Base-by-base conservation (phyloP, 2,329 filamentous ascomycete genomes). In the Pseudogymnoascus verrucosus region DNA sequence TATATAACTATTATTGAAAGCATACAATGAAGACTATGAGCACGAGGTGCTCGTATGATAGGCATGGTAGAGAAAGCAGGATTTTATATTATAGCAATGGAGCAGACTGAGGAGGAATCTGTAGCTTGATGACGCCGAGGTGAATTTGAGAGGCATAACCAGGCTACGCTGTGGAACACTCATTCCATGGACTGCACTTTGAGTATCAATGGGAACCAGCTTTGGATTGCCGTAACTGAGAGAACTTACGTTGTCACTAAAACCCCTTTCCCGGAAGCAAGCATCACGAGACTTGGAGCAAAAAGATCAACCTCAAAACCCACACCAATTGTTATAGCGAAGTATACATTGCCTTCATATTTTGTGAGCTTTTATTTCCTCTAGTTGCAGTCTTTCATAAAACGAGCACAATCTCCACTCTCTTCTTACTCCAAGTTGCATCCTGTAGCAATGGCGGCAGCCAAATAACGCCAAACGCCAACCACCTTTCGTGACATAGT, bases 401-500 rank as follows among this genome's bases (percentile, higher is more conserved):
- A 44, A 57, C 5, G 51, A 34, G 51, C 51, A 57, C 26, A 34
- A 6, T 14, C 51, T 34, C 16, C 51, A 57, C 51, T 57, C 28
- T 57, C 51, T 57, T 57, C 51, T 4, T 57, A 57, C 51, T 57
- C 51, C 51, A 57, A 57, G 28, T 57, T 57, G 51, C 51, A 57
- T 57, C 51, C 51, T 57, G 26, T 57, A 57, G 51, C 51, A 57
- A 57, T 34, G 28, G 51, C 51, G 51, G 51, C 28, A 57, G 51
- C 51, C 51, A 57, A 57, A 57, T 57, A 57, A 57, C 51, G 51
- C 51, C 51, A 57, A 57, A 57, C 51, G 16, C 51, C 51, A 57
- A 57, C 51, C 51, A 57, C 28, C 51, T 28, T n/a, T 21, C 28
- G n/a, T 57, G n/a, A 34, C 51, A 19, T 34, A 57, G 51, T 57